These are phyloP conservation scores for Pseudopithomyces chartarum DNA, from an alignment of 2,329 filamentous ascomycete genomes.

Conservation along the genomic window DNA sequence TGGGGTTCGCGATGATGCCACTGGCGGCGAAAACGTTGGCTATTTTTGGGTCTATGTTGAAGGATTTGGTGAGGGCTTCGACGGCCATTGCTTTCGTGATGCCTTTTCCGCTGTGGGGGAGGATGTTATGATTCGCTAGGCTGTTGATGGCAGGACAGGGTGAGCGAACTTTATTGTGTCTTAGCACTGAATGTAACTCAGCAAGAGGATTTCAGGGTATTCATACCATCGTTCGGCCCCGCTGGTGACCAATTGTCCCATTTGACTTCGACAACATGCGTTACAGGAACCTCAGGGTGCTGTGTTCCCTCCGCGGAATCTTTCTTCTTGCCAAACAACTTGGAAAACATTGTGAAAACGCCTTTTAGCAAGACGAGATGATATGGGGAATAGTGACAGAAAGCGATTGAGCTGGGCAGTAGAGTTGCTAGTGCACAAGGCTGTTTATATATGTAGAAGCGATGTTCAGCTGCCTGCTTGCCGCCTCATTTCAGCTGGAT, in stretches of 20 bases:
- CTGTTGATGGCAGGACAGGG: slow-evolving; percentile 33
- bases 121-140: slow-evolving; percentile 31
- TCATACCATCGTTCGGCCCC: slow-evolving; percentile 5
- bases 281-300: neutral
- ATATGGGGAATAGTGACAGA: neutral
- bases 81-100: slow-evolving; percentile 30
- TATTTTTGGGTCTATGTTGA: slow-evolving; percentile 6
- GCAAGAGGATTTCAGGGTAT: neutral
- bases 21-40: slow-evolving; percentile 1
- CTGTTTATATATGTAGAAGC: slow-evolving; percentile 2
- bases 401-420: neutral
- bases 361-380: neutral
- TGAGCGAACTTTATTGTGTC: slow-evolving; percentile 2
- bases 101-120: slow-evolving; percentile 32
- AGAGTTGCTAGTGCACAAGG: neutral
- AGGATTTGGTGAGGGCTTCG: slow-evolving; percentile 16
- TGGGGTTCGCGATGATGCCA: slow-evolving; percentile 7
- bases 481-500: slow-evolving; percentile 2
- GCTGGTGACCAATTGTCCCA: slow-evolving; percentile 6
- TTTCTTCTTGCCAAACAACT: neutral
- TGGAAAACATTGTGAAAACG: neutral
- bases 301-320: neutral
- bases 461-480: neutral
- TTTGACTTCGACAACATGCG: neutral
- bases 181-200: neutral